Conservation (phyloP, 805 yeast genomes). For the Candida silvicultrix region DNA sequence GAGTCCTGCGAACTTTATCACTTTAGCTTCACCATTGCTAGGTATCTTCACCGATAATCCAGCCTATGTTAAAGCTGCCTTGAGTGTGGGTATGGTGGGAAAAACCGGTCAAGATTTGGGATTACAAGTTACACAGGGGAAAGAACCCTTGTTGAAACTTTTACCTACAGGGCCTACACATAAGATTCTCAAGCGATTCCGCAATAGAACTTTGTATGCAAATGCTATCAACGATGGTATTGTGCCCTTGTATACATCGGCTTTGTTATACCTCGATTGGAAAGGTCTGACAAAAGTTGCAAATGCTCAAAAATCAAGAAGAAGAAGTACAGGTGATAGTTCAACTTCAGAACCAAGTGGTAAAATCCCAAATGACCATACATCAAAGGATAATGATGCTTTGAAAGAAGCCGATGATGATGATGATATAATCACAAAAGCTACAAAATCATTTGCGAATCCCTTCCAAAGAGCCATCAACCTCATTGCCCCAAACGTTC, state of each 20-base stretch:
- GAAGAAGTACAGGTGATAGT: not conserved
- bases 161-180: slow-evolving; percentile 69
- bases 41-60: slow-evolving; percentile 81
- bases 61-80: slow-evolving; percentile 58
- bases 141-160: slow-evolving; percentile 49
- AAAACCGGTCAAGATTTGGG: slow-evolving; percentile 78
- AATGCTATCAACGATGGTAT: slow-evolving; percentile 77
- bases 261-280: slow-evolving; percentile 60
- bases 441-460: slow-evolving; percentile 24
- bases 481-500: slow-evolving; percentile 32
- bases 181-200: slow-evolving; percentile 46
- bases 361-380: not conserved
- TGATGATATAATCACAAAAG: slow-evolving; percentile 8
- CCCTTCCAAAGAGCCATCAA: slow-evolving; percentile 42
- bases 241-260: slow-evolving; percentile 71
- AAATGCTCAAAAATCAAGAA: slow-evolving; percentile 4
- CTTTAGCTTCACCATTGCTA: slow-evolving; percentile 68
- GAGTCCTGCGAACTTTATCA: slow-evolving; percentile 60
- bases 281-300: slow-evolving; percentile 14
- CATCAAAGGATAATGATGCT: slow-evolving; percentile 1
- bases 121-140: slow-evolving; percentile 37
- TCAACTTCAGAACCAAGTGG: not conserved
- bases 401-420: slow-evolving; percentile 7
- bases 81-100: slow-evolving; percentile 72
- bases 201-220: slow-evolving; percentile 66